phyloP scores from a whole-genome alignment of 1,284 basidiomycete species.

The Boletus subluridellus region DNA sequence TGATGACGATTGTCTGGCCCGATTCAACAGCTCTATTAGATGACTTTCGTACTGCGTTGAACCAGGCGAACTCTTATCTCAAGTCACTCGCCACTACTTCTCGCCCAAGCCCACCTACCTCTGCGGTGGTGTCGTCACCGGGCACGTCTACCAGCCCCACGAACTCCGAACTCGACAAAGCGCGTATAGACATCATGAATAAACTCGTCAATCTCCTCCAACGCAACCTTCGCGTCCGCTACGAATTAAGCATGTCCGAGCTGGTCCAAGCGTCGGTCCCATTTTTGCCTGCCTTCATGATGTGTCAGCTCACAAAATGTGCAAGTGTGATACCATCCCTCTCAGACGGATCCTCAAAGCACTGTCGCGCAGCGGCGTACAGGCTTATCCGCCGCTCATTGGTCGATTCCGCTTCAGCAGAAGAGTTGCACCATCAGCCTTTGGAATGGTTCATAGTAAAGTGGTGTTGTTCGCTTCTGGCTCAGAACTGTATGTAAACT shows the following conservation, averaged over 20 bases:
- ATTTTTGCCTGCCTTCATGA: neutral
- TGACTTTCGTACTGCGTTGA: conserved; percentile 66
- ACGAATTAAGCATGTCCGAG: conserved; percentile 69
- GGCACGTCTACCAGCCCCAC: conserved; percentile 33
- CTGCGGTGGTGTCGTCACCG: conserved; percentile 37
- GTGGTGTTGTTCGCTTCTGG: conserved; percentile 37
- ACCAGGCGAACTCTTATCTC: conserved; percentile 56
- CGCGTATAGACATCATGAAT: conserved; percentile 61
- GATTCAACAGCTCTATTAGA: conserved; percentile 39
- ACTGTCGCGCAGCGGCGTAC: conserved; percentile 82
- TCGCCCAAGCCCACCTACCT: conserved; percentile 47
- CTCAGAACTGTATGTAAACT: conserved; percentile 12
- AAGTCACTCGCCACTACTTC: conserved; percentile 49
- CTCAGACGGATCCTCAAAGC: conserved; percentile 69
- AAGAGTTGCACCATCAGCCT: conserved; percentile 53
- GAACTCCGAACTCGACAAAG: conserved; percentile 50
- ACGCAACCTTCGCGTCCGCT: conserved; percentile 71
- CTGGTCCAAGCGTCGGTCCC: conserved; percentile 65
- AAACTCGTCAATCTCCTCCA: conserved; percentile 70
- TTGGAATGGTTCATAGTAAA: conserved; percentile 89
- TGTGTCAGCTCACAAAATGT: conserved; percentile 11
- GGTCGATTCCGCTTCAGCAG: conserved; percentile 66
- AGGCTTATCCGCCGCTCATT: conserved; percentile 81
- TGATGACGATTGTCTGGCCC: neutral
- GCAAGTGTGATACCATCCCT: conserved; percentile 71